Percentiles rank a stretch among this genome's conserved stretches.
Evolutionary conservation across 306 rosid genomes (phyloP).

Genomic region (Cucurbita pepo): DNA sequence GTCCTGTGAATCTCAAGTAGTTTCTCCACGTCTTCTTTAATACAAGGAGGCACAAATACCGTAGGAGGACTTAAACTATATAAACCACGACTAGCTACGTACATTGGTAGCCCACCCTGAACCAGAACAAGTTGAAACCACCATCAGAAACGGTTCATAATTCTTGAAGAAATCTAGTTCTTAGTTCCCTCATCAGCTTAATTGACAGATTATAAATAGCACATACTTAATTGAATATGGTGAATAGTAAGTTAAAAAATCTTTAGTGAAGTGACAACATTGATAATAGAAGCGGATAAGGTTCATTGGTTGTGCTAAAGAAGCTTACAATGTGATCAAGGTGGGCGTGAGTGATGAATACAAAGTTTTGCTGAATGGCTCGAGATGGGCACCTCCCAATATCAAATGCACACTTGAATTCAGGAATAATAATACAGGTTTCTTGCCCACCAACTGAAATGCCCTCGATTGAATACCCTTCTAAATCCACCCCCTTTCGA

Average conservation of each 20-base stretch:
- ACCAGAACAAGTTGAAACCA: slow-evolving; percentile 6
- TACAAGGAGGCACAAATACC: slow-evolving; percentile 79
- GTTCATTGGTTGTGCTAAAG: not conserved
- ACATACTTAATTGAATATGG: not conserved
- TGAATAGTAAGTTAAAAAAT: not conserved
- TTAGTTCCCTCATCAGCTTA: not conserved
- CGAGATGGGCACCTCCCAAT: slow-evolving; percentile 74
- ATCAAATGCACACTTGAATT: slow-evolving; percentile 83
- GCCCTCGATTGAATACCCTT: slow-evolving; percentile 68
- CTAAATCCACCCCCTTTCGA: slow-evolving; percentile 62
- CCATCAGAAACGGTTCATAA: not conserved
- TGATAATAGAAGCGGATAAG: not conserved
- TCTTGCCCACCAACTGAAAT: slow-evolving; percentile 85
- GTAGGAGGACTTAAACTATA: slow-evolving; percentile 81
- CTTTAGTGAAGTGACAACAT: not conserved
- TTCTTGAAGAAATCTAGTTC: not conserved
- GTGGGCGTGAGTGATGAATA: slow-evolving; percentile 88
- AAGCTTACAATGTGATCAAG: slow-evolving; percentile 92
- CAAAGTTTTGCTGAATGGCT: slow-evolving; percentile 74
- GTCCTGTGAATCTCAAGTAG: slow-evolving; percentile 66
- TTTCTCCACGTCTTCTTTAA: slow-evolving; percentile 79
- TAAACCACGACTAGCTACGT: slow-evolving; percentile 81
- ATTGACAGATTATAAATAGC: not conserved
- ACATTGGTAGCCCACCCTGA: slow-evolving; percentile 96
- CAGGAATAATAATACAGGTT: slow-evolving; percentile 77